Evolutionary conservation across 331 rosid genomes (phyloP).

Genomic region (Pyrus hybrid): DNA sequence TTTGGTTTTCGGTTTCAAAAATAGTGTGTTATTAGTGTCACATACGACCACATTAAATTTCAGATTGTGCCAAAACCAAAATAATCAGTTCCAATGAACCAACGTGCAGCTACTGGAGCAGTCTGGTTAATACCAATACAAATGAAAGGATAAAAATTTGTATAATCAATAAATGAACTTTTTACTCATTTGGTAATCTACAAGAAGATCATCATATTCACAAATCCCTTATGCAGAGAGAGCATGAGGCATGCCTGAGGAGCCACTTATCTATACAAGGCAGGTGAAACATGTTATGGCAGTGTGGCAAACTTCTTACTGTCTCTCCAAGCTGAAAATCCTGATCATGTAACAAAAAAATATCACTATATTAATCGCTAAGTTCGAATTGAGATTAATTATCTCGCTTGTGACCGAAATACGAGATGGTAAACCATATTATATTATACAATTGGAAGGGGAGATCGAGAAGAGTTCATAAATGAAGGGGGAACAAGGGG

Average conservation of each 20-base stretch:
- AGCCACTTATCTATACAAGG: slow-evolving; percentile 99
- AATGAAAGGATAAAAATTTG: slow-evolving; percentile 17
- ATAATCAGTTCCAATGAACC: no score
- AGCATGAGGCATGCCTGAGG: slow-evolving; percentile 91
- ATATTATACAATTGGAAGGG: neutral
- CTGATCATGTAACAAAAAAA: slow-evolving; percentile 37
- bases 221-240: slow-evolving; percentile 97
- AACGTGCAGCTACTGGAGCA: no score
- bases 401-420: no score
- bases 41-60: no score
- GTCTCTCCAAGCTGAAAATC: slow-evolving; percentile 92
- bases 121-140: slow-evolving; percentile 17
- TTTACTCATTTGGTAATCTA: slow-evolving; percentile 21
- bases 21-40: no score
- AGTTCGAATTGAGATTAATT: no score
- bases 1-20: no score
- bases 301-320: slow-evolving; percentile 90
- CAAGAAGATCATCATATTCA: slow-evolving; percentile 35
- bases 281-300: slow-evolving; percentile 93
- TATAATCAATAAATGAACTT: slow-evolving; percentile 36
- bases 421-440: no score
- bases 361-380: no score
- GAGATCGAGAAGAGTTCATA: neutral
- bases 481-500: slow-evolving; percentile 4
- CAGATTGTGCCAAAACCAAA: no score